These are phyloP conservation scores for Colletotrichum melonis DNA, from an alignment of 2,329 filamentous ascomycete species.

Conservation along the genomic window DNA sequence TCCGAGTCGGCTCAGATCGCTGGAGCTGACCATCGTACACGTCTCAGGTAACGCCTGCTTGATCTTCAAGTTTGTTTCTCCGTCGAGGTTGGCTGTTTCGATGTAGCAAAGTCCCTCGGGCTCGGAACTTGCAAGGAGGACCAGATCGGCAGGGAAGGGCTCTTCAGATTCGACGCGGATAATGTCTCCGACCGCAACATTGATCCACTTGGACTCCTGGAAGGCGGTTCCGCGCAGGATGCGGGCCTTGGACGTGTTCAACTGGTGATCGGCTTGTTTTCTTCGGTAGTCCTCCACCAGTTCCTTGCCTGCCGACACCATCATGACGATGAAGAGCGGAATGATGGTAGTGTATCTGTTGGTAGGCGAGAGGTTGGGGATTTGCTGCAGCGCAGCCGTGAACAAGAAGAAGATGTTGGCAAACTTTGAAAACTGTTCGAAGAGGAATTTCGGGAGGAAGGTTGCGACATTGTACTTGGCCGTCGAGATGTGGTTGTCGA, in stretches of 20 bases:
- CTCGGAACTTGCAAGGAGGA: slow-evolving; percentile 93
- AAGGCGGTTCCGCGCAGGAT: slow-evolving; percentile 88
- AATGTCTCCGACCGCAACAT: slow-evolving; percentile 92
- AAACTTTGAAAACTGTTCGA: slow-evolving; percentile 99
- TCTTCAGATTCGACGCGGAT: slow-evolving; percentile 94
- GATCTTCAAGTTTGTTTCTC: slow-evolving; percentile 98
- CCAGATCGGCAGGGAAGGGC: slow-evolving; percentile 92
- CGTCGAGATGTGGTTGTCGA: slow-evolving; percentile 97
- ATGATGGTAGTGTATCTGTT: slow-evolving; percentile 97
- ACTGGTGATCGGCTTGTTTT: slow-evolving; percentile 83
- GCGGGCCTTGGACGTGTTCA: slow-evolving; percentile 89
- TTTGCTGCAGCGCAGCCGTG: slow-evolving; percentile 93
- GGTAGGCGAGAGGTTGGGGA: slow-evolving; percentile 93
- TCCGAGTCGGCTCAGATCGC: slow-evolving; percentile 85
- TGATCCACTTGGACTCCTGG: slow-evolving; percentile 90
- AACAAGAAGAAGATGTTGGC: slow-evolving; percentile 99
- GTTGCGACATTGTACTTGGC: slow-evolving; percentile 96
- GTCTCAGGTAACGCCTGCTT: slow-evolving; percentile 98
- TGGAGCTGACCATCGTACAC: slow-evolving; percentile 84
- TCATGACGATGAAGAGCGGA: slow-evolving; percentile 87
- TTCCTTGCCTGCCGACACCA: slow-evolving; percentile 97
- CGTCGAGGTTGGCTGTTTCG: slow-evolving; percentile 96
- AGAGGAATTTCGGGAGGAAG: slow-evolving; percentile 96
- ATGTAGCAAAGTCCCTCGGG: slow-evolving; percentile 98
- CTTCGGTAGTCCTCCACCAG: slow-evolving; percentile 92